Percentiles rank a stretch among this genome's conserved stretches.
Conservation (phyloP, 306 rosid genomes). For the Fragaria iinumae region DNA sequence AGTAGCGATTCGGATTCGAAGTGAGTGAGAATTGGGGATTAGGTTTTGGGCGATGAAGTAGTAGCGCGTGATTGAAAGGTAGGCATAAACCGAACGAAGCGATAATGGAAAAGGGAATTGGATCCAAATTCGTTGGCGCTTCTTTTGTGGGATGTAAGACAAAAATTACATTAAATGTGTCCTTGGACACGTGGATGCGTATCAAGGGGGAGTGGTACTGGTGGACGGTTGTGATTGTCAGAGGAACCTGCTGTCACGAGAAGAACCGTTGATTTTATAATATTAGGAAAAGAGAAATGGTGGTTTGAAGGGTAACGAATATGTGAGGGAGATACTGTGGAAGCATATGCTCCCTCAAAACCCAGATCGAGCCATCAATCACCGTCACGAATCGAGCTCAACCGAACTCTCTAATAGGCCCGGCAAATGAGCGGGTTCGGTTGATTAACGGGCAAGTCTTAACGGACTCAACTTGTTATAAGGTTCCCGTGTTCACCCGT, state of each 20-base stretch:
- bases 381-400: too few relatives aligned
- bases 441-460: too few relatives aligned
- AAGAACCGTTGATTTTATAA: not conserved
- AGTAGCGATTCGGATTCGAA: not conserved
- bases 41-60: not conserved
- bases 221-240: not conserved
- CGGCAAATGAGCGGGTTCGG: too few relatives aligned
- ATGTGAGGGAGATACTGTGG: not conserved
- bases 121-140: slow-evolving; percentile 65
- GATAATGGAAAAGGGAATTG: slow-evolving; percentile 26
- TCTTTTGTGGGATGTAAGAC: slow-evolving; percentile 30
- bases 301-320: too few relatives aligned
- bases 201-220: too few relatives aligned
- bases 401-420: too few relatives aligned
- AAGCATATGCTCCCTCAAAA: not conserved
- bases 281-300: not conserved
- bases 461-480: too few relatives aligned
- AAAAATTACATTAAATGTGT: not conserved
- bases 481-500: too few relatives aligned
- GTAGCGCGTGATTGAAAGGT: slow-evolving; percentile 13
- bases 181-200: slow-evolving; percentile 5
- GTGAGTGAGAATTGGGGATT: not conserved
- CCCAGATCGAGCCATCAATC: too few relatives aligned
- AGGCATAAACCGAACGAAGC: slow-evolving; percentile 4
- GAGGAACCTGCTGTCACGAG: not conserved